Evolutionary conservation across 768 basidiomycete genomes (phyloP).

Genomic region (Hericium rajendrae): DNA sequence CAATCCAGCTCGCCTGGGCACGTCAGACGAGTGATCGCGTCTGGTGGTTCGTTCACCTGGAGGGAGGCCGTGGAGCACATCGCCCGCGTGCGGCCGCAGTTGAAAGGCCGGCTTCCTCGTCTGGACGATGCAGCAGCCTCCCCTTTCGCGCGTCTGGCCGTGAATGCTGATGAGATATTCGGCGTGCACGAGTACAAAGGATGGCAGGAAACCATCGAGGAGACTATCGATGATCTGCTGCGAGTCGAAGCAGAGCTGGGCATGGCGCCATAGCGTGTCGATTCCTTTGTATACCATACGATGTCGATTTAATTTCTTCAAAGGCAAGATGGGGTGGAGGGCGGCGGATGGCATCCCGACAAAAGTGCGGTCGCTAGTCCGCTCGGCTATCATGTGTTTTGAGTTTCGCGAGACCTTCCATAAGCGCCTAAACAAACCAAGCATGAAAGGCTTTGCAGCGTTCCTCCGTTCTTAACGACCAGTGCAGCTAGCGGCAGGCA

Average conservation of each 20-base stretch:
- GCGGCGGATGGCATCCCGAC: too few relatives aligned
- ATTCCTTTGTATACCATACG: background rate
- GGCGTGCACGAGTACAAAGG: conserved; percentile 6
- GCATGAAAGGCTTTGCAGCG: too few relatives aligned
- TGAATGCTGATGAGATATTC: conserved; percentile 1
- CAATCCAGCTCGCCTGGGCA: background rate
- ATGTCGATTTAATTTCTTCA: too few relatives aligned
- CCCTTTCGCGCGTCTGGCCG: background rate
- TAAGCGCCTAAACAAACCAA: too few relatives aligned
- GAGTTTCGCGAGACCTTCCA: too few relatives aligned
- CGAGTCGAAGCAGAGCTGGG: conserved; percentile 6
- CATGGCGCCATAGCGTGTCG: background rate
- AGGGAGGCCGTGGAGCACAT: conserved; percentile 18
- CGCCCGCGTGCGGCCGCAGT: conserved; percentile 14
- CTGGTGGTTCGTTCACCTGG: conserved; percentile 18
- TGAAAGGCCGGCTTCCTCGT: conserved; percentile 15
- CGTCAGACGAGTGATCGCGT: conserved; percentile 17
- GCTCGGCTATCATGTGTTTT: too few relatives aligned
- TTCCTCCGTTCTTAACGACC: too few relatives aligned
- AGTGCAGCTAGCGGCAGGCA: too few relatives aligned
- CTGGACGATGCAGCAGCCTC: conserved; percentile 1
- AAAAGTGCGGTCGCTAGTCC: too few relatives aligned
- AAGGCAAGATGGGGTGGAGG: too few relatives aligned
- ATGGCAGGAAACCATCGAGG: conserved; percentile 10
- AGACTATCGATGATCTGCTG: conserved; percentile 10